Percentiles rank a stretch among this genome's conserved stretches.
phyloP scores from a whole-genome alignment of 2,329 filamentous ascomycete species.

The Botrytis pseudocinerea region DNA sequence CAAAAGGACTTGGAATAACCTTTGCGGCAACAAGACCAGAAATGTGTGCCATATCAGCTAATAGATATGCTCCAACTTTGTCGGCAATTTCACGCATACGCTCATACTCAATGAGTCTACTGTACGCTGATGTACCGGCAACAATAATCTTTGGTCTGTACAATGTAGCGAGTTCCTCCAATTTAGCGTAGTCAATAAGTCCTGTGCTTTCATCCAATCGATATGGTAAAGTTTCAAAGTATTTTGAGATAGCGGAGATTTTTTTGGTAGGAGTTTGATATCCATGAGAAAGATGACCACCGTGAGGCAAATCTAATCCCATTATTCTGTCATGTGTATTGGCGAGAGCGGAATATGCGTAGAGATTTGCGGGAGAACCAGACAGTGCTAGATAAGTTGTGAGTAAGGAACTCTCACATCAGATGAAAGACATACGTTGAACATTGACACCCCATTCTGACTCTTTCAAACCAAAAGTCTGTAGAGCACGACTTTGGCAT shows the following conservation, averaged over 20 bases:
- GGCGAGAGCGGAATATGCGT: slow-evolving; percentile 91
- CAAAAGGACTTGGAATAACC: slow-evolving; percentile 87
- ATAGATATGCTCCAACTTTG: slow-evolving; percentile 87
- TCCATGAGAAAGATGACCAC: slow-evolving; percentile 92
- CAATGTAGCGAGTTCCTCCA: slow-evolving; percentile 82
- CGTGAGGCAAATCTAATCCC: slow-evolving; percentile 94
- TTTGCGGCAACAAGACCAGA: slow-evolving; percentile 91
- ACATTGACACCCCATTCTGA: slow-evolving; percentile 97
- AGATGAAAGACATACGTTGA: slow-evolving; percentile 61
- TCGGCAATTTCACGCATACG: slow-evolving; percentile 88
- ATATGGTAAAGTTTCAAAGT: slow-evolving; percentile 98
- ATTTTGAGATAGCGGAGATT: slow-evolving; percentile 98
- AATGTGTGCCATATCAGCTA: slow-evolving; percentile 97
- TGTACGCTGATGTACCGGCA: slow-evolving; percentile 93
- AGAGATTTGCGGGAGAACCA: slow-evolving; percentile 69
- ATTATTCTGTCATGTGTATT: slow-evolving; percentile 93
- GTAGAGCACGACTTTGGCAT: slow-evolving; percentile 85
- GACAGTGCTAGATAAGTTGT: slow-evolving; percentile 38
- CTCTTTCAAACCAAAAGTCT: slow-evolving; percentile 79
- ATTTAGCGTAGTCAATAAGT: slow-evolving; percentile 89
- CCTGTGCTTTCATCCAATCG: slow-evolving; percentile 87
- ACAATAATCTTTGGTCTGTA: slow-evolving; percentile 97
- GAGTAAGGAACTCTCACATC: slow-evolving; percentile 25
- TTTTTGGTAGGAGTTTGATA: slow-evolving; percentile 94
- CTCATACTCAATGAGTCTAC: slow-evolving; percentile 91